Evolutionary conservation across 2,329 filamentous ascomycete genomes (phyloP).

Genomic region (Apiospora malaysiana): DNA sequence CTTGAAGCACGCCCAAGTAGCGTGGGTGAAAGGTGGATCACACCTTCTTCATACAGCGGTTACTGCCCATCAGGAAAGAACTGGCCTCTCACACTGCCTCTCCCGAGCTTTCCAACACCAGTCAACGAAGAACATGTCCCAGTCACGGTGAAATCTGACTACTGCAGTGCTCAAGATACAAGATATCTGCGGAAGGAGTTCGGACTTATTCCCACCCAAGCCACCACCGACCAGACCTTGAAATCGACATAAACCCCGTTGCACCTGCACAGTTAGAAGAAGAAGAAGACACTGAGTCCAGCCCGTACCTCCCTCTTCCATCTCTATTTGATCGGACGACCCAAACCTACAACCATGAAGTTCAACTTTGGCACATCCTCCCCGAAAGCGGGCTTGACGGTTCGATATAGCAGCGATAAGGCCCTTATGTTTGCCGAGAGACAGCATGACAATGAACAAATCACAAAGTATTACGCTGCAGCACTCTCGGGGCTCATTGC

Average conservation of each 20-base stretch:
- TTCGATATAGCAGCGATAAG: neutral
- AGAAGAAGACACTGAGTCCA: neutral
- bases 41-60: neutral
- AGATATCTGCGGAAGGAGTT: neutral
- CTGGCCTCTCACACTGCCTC: neutral
- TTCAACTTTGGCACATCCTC: neutral
- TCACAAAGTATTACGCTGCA: constrained; percentile 27
- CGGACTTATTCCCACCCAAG: neutral
- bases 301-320: neutral
- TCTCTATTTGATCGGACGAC: neutral
- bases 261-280: neutral
- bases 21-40: neutral
- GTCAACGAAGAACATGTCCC: neutral
- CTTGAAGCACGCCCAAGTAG: neutral
- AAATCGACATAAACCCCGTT: neutral
- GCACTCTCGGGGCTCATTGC: constrained; percentile 26
- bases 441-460: constrained; percentile 22
- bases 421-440: constrained; percentile 20
- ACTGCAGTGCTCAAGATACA: neutral
- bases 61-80: neutral
- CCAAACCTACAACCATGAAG: neutral
- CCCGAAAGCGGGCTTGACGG: neutral
- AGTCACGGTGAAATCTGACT: neutral
- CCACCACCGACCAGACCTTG: neutral
- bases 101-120: neutral